A percentile compares a stretch with the other conserved stretches of the same genome.
Conservation (phyloP, 2,329 filamentous ascomycete genomes). For the Rhytidhysteron rufulum region DNA sequence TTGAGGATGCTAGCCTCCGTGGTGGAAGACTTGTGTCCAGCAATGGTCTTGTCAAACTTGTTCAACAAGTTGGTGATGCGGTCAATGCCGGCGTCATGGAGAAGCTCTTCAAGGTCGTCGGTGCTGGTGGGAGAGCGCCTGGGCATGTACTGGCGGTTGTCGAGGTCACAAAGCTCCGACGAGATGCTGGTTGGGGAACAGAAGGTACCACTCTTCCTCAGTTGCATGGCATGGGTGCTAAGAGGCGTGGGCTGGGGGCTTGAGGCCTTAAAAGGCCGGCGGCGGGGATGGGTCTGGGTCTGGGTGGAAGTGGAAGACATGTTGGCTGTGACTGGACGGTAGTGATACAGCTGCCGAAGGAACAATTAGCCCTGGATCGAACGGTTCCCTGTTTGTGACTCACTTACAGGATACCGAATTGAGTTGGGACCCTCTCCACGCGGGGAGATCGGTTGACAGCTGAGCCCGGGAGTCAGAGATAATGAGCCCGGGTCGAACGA, state of each 20-base stretch:
- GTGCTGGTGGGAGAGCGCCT: constrained; percentile 47
- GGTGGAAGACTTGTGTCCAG: constrained; percentile 30
- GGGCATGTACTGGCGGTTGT: constrained; percentile 40
- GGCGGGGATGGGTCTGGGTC: constrained; percentile 41
- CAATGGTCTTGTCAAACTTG: constrained; percentile 43
- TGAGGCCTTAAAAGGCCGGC: constrained; percentile 40
- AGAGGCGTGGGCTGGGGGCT: constrained; percentile 20
- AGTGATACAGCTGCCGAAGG: constrained; percentile 14
- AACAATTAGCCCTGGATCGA: constrained; percentile 16
- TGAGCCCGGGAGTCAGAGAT: constrained; percentile 11
- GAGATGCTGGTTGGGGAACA: constrained; percentile 38
- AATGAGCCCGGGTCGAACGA: constrained; percentile 6
- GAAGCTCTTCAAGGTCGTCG: constrained; percentile 46
- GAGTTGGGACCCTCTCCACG: constrained; percentile 14
- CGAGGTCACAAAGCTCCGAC: constrained; percentile 37
- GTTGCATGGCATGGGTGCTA: constrained; percentile 40
- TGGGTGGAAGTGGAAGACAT: constrained; percentile 38
- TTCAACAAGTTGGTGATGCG: constrained; percentile 43
- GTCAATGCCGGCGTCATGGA: constrained; percentile 43
- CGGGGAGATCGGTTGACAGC: constrained; percentile 16
- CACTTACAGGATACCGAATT: constrained; percentile 14
- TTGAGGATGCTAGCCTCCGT: constrained; percentile 36
- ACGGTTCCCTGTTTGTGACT: constrained; percentile 28
- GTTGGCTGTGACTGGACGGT: constrained; percentile 30
- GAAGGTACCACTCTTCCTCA: constrained; percentile 49